These are phyloP conservation scores for Epichloe coenophiala DNA, from an alignment of 2,329 filamentous ascomycete genomes.

Conservation along the genomic window DNA sequence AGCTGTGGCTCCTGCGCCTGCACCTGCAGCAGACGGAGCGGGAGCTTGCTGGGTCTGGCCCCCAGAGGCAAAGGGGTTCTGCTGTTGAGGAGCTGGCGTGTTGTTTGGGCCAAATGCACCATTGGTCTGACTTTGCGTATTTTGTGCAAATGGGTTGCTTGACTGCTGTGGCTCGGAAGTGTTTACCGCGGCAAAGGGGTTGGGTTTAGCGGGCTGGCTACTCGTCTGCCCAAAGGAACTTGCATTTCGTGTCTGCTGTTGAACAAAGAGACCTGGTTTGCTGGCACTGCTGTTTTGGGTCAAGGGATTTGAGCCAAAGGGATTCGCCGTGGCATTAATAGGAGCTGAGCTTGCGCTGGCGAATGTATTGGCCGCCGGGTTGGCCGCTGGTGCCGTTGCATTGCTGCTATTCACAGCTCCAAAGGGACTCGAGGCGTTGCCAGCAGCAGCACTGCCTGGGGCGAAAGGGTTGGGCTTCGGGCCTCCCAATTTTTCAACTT, in stretches of 20 bases:
- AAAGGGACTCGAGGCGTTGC: conserved; percentile 12
- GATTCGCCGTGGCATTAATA: conserved; percentile 10
- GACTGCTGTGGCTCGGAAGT: conserved; percentile 8
- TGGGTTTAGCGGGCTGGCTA: conserved; percentile 6
- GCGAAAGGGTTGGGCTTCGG: conserved; percentile 26
- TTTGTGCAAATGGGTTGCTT: conserved; percentile 13
- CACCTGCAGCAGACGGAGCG: not conserved
- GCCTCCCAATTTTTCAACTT: conserved; percentile 23
- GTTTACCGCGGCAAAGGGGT: conserved; percentile 14
- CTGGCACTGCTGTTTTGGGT: not conserved
- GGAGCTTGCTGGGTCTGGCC: conserved; percentile 7
- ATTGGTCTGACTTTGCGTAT: not conserved
- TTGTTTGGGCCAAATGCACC: conserved; percentile 12
- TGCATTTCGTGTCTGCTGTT: not conserved
- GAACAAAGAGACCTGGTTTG: conserved; percentile 11
- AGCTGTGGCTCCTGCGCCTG: not conserved
- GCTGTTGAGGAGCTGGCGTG: conserved; percentile 4
- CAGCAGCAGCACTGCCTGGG: conserved; percentile 6
- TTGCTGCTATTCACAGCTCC: conserved; percentile 10
- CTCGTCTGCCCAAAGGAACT: conserved; percentile 13
- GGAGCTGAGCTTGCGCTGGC: conserved; percentile 4
- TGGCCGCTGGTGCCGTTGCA: conserved; percentile 8
- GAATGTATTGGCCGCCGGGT: conserved; percentile 14
- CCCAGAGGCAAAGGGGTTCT: conserved; percentile 14
- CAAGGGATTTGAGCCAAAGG: conserved; percentile 12